These are phyloP conservation scores for Coprinopsis strossmayeri DNA, from an alignment of 768 basidiomycete genomes.

Conservation along the genomic window DNA sequence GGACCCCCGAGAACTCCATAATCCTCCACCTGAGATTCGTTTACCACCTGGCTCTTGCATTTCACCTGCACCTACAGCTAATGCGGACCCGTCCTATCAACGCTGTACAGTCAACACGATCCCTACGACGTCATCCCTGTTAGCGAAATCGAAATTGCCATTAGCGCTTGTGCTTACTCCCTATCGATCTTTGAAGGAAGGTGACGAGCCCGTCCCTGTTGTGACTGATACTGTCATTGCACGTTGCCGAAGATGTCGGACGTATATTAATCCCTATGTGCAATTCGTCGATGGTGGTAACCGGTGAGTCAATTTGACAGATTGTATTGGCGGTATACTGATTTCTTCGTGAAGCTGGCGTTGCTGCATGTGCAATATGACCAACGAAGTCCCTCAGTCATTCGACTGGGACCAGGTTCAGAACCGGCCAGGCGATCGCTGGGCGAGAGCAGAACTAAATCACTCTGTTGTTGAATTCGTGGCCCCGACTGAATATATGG, in stretches of 20 bases:
- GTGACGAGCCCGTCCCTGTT: slow-evolving; percentile 80
- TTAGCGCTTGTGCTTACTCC: slow-evolving; percentile 87
- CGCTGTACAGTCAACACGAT: slow-evolving; percentile 89
- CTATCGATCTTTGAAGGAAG: slow-evolving; percentile 80
- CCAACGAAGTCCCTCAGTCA: slow-evolving; percentile 95
- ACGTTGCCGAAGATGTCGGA: slow-evolving; percentile 90
- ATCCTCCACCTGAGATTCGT: slow-evolving; percentile 83
- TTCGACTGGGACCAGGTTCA: slow-evolving; percentile 97
- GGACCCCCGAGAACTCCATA: slow-evolving; percentile 77
- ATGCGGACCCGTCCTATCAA: slow-evolving; percentile 88
- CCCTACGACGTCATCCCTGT: slow-evolving; percentile 81
- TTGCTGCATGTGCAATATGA: slow-evolving; percentile 98
- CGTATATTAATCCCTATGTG: slow-evolving; percentile 97
- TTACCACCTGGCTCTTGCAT: slow-evolving; percentile 81
- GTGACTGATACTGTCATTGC: slow-evolving; percentile 93
- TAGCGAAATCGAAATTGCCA: slow-evolving; percentile 88
- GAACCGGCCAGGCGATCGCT: slow-evolving; percentile 93
- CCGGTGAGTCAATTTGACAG: slow-evolving; percentile 38
- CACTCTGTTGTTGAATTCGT: slow-evolving; percentile 94
- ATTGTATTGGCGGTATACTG: neutral
- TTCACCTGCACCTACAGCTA: slow-evolving; percentile 70
- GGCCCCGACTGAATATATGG: slow-evolving; percentile 99
- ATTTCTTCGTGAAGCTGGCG: slow-evolving; percentile 64
- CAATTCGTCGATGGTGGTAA: slow-evolving; percentile 98
- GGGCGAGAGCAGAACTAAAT: slow-evolving; percentile 91